phyloP scores from a whole-genome alignment of 345 rosid species.

The Chamaenerion angustifolium region DNA sequence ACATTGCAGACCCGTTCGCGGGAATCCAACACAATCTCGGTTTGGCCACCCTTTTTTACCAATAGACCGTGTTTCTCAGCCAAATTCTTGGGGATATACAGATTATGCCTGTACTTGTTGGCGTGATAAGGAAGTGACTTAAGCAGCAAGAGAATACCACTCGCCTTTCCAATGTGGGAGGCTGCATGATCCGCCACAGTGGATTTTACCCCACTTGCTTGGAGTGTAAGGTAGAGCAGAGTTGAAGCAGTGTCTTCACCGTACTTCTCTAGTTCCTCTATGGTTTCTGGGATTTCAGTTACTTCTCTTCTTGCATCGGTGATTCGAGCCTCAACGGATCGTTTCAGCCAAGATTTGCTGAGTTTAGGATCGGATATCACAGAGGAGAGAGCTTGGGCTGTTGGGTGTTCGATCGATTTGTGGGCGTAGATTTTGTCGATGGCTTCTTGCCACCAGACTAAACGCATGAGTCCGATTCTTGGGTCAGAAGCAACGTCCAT shows the following conservation, averaged over 20 bases:
- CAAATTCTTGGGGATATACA: conserved; percentile 51
- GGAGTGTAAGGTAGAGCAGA: conserved; percentile 67
- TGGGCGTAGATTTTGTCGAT: conserved; percentile 67
- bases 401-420: conserved; percentile 60
- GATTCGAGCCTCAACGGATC: conserved; percentile 80
- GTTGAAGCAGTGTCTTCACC: conserved; percentile 75
- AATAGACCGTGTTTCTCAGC: conserved; percentile 65
- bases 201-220: conserved; percentile 74
- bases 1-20: conserved; percentile 50
- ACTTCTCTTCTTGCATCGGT: conserved; percentile 52
- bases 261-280: conserved; percentile 68
- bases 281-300: conserved; percentile 52
- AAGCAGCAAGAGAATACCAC: conserved; percentile 73
- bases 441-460: conserved; percentile 92
- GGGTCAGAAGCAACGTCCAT: conserved; percentile 94
- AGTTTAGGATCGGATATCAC: conserved; percentile 50
- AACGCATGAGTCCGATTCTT: conserved; percentile 77
- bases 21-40: conserved; percentile 45
- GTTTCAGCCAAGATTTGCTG: conserved; percentile 71
- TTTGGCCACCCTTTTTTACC: conserved; percentile 44
- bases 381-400: conserved; percentile 69
- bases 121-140: conserved; percentile 79
- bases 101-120: conserved; percentile 46
- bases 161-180: conserved; percentile 86
- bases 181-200: conserved; percentile 80